Evolutionary conservation across 441 rosid species (phyloP).

Genomic region (Francoa sonchifolia): DNA sequence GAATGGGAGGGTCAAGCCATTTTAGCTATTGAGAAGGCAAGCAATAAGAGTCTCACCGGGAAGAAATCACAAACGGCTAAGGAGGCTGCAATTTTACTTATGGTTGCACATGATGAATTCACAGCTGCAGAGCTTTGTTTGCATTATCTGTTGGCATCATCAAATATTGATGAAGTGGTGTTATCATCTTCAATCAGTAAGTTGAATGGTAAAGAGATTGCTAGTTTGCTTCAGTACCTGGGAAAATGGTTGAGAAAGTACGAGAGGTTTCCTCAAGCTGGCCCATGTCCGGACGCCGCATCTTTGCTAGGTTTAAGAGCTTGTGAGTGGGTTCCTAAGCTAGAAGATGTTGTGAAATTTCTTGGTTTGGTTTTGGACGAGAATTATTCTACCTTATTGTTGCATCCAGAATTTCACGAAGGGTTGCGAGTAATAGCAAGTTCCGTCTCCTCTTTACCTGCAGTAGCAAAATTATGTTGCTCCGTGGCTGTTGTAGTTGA

Average conservation of each 20-base stretch:
- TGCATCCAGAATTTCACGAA: slow-evolving; percentile 54
- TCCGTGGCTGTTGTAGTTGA: slow-evolving; percentile 30
- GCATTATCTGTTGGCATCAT: slow-evolving; percentile 56
- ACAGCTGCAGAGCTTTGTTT: slow-evolving; percentile 57
- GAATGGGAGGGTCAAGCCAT: slow-evolving; percentile 63
- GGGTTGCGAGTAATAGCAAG: slow-evolving; percentile 43
- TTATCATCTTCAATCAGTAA: slow-evolving; percentile 49
- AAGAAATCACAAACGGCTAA: slow-evolving; percentile 34
- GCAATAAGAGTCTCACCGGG: slow-evolving; percentile 17
- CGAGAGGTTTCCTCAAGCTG: slow-evolving; percentile 67
- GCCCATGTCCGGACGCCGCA: slow-evolving; percentile 59
- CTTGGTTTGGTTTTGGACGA: slow-evolving; percentile 56
- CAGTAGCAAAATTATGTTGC: slow-evolving; percentile 48
- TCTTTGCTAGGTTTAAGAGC: slow-evolving; percentile 36
- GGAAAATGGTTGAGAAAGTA: slow-evolving; percentile 82
- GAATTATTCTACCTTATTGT: slow-evolving; percentile 53
- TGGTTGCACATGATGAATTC: slow-evolving; percentile 78
- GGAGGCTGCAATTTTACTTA: slow-evolving; percentile 63
- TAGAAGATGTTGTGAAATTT: slow-evolving; percentile 47
- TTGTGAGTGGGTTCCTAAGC: slow-evolving; percentile 76
- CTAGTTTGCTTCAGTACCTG: slow-evolving; percentile 44
- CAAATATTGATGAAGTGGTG: slow-evolving; percentile 49
- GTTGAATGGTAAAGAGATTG: slow-evolving; percentile 56
- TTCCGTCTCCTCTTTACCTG: slow-evolving; percentile 37
- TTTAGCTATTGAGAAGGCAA: slow-evolving; percentile 38